Percentiles rank a stretch among this genome's conserved stretches.
These are phyloP conservation scores for Rutstroemia sp. DNA, from an alignment of 2,329 filamentous ascomycete species.

Conservation along the genomic window DNA sequence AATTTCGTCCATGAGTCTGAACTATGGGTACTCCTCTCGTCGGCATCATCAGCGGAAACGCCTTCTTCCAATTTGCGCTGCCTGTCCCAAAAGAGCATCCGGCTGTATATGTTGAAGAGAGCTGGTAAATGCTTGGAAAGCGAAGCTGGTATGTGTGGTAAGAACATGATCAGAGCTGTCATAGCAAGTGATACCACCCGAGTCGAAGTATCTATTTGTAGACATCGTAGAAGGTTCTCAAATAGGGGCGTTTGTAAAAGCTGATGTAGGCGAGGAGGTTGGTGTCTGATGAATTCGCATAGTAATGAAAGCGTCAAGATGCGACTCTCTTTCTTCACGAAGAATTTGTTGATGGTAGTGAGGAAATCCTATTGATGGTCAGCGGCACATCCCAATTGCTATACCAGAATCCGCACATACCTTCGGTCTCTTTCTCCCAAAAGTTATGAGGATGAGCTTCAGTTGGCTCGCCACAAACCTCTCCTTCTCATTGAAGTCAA, in stretches of 20 bases:
- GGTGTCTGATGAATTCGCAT: conserved; percentile 64
- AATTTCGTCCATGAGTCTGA: conserved; percentile 56
- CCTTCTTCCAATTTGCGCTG: conserved; percentile 19
- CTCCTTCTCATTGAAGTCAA: conserved; percentile 36
- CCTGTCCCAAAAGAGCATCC: conserved; percentile 70
- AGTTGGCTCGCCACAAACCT: conserved; percentile 38
- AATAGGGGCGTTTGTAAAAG: conserved; percentile 66
- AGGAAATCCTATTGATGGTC: conserved; percentile 52
- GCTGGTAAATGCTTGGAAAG: conserved; percentile 61
- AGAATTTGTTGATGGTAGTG: conserved; percentile 54
- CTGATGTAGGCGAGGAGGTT: conserved; percentile 72
- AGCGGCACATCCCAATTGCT: conserved; percentile 9
- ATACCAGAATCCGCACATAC: conserved; percentile 27
- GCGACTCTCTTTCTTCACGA: conserved; percentile 57
- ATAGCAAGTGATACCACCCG: conserved; percentile 69
- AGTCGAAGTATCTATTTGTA: conserved; percentile 72
- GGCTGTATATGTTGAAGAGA: conserved; percentile 75
- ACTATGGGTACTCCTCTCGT: conserved; percentile 33
- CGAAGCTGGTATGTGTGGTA: conserved; percentile 72
- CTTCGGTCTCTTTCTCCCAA: conserved; percentile 62
- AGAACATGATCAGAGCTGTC: conserved; percentile 70
- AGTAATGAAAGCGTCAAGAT: conserved; percentile 59
- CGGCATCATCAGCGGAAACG: conserved; percentile 1
- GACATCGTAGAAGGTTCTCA: conserved; percentile 61
- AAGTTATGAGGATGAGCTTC: conserved; percentile 35